Conservation (phyloP, 2,329 filamentous ascomycete species). For the Fusarium duplospermum region DNA sequence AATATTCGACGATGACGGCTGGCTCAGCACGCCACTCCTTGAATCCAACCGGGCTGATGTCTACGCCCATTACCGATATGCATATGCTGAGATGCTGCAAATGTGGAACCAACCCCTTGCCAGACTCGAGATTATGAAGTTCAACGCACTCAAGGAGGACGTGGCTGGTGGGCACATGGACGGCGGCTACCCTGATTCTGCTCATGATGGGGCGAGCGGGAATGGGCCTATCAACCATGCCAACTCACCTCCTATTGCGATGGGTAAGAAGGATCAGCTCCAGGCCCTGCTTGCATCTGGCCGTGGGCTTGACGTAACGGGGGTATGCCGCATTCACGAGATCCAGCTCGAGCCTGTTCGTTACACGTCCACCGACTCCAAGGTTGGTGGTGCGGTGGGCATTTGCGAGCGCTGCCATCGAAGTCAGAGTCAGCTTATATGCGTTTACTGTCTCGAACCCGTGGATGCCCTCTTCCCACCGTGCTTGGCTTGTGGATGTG, state of each 20-base stretch:
- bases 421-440: slow-evolving; percentile 67
- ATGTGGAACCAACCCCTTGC: slow-evolving; percentile 73
- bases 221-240: slow-evolving; percentile 51
- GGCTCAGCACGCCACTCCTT: slow-evolving; percentile 69
- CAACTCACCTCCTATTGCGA: slow-evolving; percentile 63
- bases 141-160: slow-evolving; percentile 70
- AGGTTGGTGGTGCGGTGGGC: slow-evolving; percentile 61
- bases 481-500: slow-evolving; percentile 73
- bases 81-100: slow-evolving; percentile 76
- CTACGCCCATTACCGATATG: slow-evolving; percentile 71
- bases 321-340: slow-evolving; percentile 72
- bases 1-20: slow-evolving; percentile 77
- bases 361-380: slow-evolving; percentile 56
- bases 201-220: slow-evolving; percentile 53
- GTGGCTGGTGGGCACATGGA: slow-evolving; percentile 44
- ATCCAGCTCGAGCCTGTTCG: slow-evolving; percentile 69
- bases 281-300: slow-evolving; percentile 62
- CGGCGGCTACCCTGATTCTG: slow-evolving; percentile 50
- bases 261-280: slow-evolving; percentile 67
- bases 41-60: slow-evolving; percentile 60
- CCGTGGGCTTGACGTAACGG: slow-evolving; percentile 71
- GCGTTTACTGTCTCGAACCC: slow-evolving; percentile 72
- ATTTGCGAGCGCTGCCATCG: slow-evolving; percentile 64
- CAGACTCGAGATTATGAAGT: slow-evolving; percentile 76
- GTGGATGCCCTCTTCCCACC: slow-evolving; percentile 70